These are phyloP conservation scores for Fistulifera solaris DNA, from an alignment of 108 stramenopile species.

Conservation along the genomic window DNA sequence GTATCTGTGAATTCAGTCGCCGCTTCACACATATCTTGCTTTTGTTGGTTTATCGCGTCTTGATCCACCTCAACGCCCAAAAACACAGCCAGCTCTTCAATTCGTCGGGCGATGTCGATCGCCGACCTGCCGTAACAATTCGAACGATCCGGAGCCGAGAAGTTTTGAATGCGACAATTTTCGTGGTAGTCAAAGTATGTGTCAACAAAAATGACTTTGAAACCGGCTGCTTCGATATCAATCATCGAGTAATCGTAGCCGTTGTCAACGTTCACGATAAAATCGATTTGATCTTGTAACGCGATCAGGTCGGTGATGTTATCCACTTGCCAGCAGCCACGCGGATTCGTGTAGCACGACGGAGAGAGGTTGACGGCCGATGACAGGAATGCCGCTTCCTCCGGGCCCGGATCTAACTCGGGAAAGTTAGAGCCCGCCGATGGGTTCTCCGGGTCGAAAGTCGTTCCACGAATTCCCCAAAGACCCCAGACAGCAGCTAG, in stretches of 20 bases:
- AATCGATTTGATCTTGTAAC: not conserved
- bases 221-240: not conserved
- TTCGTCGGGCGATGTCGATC: conserved; percentile 4
- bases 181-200: conserved; percentile 1
- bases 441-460: not conserved
- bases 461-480: conserved; percentile 5
- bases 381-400: conserved; percentile 1
- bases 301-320: not conserved
- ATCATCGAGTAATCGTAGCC: not conserved
- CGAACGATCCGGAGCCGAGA: too few species aligned
- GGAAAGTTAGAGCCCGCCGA: not conserved
- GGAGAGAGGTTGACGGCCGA: conserved; percentile 1
- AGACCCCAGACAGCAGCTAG: conserved; percentile 1
- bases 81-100: not conserved
- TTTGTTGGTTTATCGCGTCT: not conserved
- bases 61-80: not conserved
- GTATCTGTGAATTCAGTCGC: conserved; percentile 1
- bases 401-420: conserved; percentile 1
- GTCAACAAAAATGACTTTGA: conserved; percentile 6
- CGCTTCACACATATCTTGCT: conserved; percentile 5
- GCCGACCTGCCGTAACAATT: conserved; percentile 3
- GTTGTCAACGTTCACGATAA: conserved; percentile 6
- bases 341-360: too few species aligned
- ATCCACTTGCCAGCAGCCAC: too few species aligned
- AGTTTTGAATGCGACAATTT: not conserved